Conservation (phyloP, 805 yeast species). For the Candida nitratophila region DNA sequence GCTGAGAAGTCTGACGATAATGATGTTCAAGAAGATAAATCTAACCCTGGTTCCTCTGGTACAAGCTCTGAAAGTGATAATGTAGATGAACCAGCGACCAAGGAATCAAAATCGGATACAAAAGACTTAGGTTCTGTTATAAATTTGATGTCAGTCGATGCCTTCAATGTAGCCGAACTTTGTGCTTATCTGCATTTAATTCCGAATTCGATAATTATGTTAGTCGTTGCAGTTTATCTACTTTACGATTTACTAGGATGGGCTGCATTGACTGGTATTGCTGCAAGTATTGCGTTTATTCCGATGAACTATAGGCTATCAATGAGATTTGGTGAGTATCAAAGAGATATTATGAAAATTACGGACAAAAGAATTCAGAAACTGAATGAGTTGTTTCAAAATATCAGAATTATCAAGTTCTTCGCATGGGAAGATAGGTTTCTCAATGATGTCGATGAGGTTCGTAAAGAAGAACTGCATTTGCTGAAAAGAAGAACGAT, state of each 20-base stretch:
- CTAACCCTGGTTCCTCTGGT: neutral
- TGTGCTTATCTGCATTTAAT: constrained; percentile 87
- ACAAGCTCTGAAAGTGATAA: neutral
- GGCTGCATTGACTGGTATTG: constrained; percentile 81
- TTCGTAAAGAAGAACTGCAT: constrained; percentile 69
- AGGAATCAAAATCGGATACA: constrained; percentile 8
- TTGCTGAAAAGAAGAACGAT: constrained; percentile 51
- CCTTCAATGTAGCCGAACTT: constrained; percentile 91
- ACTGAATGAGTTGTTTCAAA: constrained; percentile 85
- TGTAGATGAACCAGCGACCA: constrained; percentile 18
- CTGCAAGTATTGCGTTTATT: constrained; percentile 51
- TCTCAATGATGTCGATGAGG: constrained; percentile 56
- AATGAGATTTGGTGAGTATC: constrained; percentile 51
- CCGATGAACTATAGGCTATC: constrained; percentile 74
- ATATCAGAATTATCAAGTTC: constrained; percentile 87
- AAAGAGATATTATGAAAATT: constrained; percentile 62
- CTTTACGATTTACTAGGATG: constrained; percentile 73
- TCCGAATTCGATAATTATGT: constrained; percentile 65
- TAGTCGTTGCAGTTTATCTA: constrained; percentile 56
- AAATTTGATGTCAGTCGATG: constrained; percentile 93
- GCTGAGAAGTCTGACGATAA: too few relatives aligned
- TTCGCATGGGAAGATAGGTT: constrained; percentile 95
- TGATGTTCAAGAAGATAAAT: constrained; percentile 10
- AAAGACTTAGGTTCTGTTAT: constrained; percentile 89
- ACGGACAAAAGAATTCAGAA: constrained; percentile 91